Percentiles rank a stretch among this genome's conserved stretches.
Evolutionary conservation across 2,329 filamentous ascomycete species (phyloP).

Genomic region (Camptophora hylomeconis): DNA sequence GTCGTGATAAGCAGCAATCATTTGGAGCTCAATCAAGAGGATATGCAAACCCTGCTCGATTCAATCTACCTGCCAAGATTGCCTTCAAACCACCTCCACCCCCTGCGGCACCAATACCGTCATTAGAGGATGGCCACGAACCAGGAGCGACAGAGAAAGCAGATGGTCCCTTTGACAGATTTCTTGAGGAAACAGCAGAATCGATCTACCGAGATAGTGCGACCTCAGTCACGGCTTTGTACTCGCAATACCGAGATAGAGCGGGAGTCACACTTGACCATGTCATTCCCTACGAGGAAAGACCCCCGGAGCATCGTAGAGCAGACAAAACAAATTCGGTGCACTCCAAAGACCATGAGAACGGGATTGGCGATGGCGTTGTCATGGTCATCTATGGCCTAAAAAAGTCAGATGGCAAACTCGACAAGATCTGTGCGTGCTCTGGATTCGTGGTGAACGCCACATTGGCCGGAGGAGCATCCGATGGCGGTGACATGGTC

Average conservation of each 20-base stretch:
- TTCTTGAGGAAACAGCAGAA: too few species aligned
- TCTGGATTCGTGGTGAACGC: slow-evolving; percentile 4
- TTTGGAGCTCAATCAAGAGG: too few species aligned
- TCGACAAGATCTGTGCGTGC: slow-evolving; percentile 3
- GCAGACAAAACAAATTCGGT: background rate
- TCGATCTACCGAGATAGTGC: too few species aligned
- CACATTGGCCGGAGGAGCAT: background rate
- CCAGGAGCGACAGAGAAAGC: too few species aligned
- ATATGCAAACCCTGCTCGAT: too few species aligned
- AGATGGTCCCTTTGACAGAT: too few species aligned
- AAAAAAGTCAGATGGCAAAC: background rate
- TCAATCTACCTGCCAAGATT: too few species aligned
- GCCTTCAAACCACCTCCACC: too few species aligned
- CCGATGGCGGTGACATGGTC: slow-evolving; percentile 4
- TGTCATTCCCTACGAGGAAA: slow-evolving; percentile 4
- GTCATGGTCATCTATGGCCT: slow-evolving; percentile 5
- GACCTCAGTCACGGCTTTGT: slow-evolving; percentile 1
- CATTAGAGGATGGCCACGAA: too few species aligned
- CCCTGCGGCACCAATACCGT: too few species aligned
- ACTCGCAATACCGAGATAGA: slow-evolving; percentile 3
- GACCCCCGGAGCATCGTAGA: background rate
- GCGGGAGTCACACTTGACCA: slow-evolving; percentile 1
- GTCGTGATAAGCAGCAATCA: too few species aligned
- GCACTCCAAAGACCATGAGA: background rate
- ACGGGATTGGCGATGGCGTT: slow-evolving; percentile 1